Evolutionary conservation across 768 basidiomycete species (phyloP).

Genomic region (Suillus subaureus): DNA sequence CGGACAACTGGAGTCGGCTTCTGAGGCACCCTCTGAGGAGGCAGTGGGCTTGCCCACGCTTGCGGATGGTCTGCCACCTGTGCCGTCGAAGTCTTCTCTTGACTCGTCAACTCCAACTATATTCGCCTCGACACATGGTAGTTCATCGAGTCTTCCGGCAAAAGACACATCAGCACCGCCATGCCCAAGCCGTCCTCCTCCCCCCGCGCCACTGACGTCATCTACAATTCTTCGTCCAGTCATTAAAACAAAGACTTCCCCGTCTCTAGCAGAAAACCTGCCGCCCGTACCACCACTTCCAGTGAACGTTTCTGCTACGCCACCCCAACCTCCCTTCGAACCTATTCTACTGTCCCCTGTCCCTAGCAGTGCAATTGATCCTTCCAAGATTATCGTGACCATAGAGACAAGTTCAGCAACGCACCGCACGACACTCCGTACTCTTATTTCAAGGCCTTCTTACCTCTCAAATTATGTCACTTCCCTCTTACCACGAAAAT

Average conservation of each 20-base stretch:
- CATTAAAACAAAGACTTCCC: conserved; percentile 25
- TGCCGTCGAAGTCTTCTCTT: conserved; percentile 33
- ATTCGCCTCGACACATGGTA: conserved; percentile 36
- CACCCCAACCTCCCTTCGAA: conserved; percentile 59
- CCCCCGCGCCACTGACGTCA: conserved; percentile 25
- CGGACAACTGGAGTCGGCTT: conserved; percentile 10
- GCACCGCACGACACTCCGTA: conserved; percentile 65
- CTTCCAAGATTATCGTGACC: conserved; percentile 64
- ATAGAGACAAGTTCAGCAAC: conserved; percentile 74
- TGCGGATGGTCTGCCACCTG: conserved; percentile 55
- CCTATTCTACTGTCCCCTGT: conserved; percentile 65
- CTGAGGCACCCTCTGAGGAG: conserved; percentile 20
- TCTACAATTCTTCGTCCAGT: conserved; percentile 39
- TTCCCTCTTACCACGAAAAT: conserved; percentile 45
- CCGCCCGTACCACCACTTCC: conserved; percentile 53
- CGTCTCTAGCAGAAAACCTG: conserved; percentile 37
- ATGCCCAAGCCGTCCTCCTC: conserved; percentile 39
- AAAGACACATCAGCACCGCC: conserved; percentile 31
- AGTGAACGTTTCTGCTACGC: conserved; percentile 44
- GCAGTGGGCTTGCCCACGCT: conserved; percentile 30
- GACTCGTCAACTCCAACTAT: not conserved
- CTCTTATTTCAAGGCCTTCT: conserved; percentile 70
- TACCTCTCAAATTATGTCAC: conserved; percentile 61
- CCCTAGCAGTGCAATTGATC: conserved; percentile 51
- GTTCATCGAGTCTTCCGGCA: conserved; percentile 21